Base-by-base conservation (phyloP, 495 filamentous ascomycete genomes). In the Trichoderma virens region DNA sequence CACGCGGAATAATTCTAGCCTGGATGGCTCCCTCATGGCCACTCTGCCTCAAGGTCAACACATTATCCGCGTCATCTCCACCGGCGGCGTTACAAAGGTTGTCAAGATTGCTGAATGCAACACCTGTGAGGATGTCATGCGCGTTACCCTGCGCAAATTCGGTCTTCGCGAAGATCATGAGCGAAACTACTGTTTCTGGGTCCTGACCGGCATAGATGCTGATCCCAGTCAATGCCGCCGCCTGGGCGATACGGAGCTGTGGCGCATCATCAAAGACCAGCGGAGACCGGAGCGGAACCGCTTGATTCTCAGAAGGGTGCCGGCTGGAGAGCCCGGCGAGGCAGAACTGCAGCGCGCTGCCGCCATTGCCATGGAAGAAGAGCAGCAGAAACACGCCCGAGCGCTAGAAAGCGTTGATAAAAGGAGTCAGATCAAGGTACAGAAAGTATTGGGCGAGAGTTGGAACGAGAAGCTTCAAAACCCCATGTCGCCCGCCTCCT, bases 11-110 rank as follows among this genome's bases (percentile, higher is more conserved):
- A 87, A 87, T 68, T 85, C 86, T 35, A 93, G 89, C 71, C 80
- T 91, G 65, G 91, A 97, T 70, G 88, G 86, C 61, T 84, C 91
- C 47, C 85, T 90, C 35, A 92, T 96, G 80, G 88, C 89, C 35
- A 83, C 87, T 62, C 79, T 96, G 62, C 92, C 91, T 28, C 79
- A 82, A 43, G 88, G 90, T 70, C 87, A 91, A 70, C 86, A 90
- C 45, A 84, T 95, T 60, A 94, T 97, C 65, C 85, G 91, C 45
- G 90, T 98, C 41, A 97, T 98, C 69, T 96, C 93, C 65, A 90
- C 87, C 31, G 91, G 88, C 51, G 89, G 91, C n/a, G 86, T 89
- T 64, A 96, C 92, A 34, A 92, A 93, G 73, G 92, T 96, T 7
- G 83, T 98, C 63, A 90, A 92, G 71, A 88, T 98, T 60, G 88